Conservation (phyloP, 2,329 filamentous ascomycete species). For the Boeremia exigua region DNA sequence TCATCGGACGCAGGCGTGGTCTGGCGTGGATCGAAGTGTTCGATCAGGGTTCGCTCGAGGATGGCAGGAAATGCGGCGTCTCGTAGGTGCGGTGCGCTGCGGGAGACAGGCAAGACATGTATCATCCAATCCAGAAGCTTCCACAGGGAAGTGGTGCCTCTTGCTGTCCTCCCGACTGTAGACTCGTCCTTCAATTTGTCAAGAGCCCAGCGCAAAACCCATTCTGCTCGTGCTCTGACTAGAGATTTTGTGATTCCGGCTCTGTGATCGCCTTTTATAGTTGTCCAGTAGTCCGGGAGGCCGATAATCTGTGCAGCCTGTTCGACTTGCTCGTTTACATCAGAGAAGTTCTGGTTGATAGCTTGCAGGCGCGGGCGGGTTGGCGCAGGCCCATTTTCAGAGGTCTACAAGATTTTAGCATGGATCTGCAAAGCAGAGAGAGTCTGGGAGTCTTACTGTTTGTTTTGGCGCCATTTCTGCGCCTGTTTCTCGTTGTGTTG, state of each 20-base stretch:
- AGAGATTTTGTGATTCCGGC: conserved; percentile 18
- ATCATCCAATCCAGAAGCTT: conserved; percentile 67
- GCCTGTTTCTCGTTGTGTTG: conserved; percentile 9
- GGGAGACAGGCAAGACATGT: conserved; percentile 70
- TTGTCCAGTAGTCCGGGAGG: conserved; percentile 40
- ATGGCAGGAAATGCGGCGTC: conserved; percentile 72
- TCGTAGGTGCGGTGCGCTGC: conserved; percentile 72
- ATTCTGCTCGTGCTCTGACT: conserved; percentile 61
- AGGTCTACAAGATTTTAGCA: conserved; percentile 8
- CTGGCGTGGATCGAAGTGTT: conserved; percentile 47
- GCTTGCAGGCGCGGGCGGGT: conserved; percentile 49
- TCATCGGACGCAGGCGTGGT: conserved; percentile 12
- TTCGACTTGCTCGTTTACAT: conserved; percentile 48
- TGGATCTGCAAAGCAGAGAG: too few species aligned
- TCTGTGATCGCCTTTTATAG: conserved; percentile 18
- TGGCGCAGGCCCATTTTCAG: conserved; percentile 25
- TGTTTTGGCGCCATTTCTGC: conserved; percentile 33
- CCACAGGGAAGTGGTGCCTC: conserved; percentile 58
- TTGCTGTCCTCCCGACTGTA: conserved; percentile 46
- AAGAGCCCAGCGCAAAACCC: conserved; percentile 70
- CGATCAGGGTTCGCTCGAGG: conserved; percentile 69
- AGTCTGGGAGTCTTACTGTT: conserved; percentile 15
- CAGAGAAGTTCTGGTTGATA: conserved; percentile 47
- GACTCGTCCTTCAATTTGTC: conserved; percentile 61
- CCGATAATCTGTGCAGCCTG: conserved; percentile 51